Evolutionary conservation across 2,329 filamentous ascomycete genomes (phyloP), one percentile per base, ranked within the genome.

Genomic region (Fusarium agapanthi): DNA sequence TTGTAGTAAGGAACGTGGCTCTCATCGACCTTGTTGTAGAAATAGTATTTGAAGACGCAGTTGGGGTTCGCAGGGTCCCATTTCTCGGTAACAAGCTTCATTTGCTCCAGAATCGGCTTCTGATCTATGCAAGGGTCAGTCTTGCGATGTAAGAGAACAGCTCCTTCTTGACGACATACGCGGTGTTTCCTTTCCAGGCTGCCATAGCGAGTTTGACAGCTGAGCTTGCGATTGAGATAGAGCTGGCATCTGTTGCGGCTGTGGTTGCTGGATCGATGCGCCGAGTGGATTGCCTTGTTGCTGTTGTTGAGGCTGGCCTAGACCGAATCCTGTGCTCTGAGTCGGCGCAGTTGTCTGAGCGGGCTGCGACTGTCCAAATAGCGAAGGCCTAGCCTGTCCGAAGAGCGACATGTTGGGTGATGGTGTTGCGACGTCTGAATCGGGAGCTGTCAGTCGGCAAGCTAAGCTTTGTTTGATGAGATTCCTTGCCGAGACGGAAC

Each of bases 21-120:
- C 77, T 92, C 89, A 71, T 92, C 91, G 71, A 95, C 93, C 74
- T 93, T 90, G 83, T 96, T 96, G 86, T 96, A 97, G 81, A 96
- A 94, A 84, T 95, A 95, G 79, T 93, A 86, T 81, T 94, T 92
- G 84, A 96, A 94, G 34, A 88, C 89, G 76, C 92, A 95, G 79
- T 89, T 90, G 28, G 89, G 87, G 79, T 87, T 88, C 32, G 86
- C 82, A 3, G 92, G 90, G 69, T 93, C 87, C 93, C 93, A 96
- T 83, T 95, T 95, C 67, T 89, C 86, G 58, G 89, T 84, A 44
- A 96, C 87, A 32, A 90, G 85, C 68, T 87, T 85, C 80, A 95
- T 93, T 80, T 95, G 93, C 64, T 95, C 91, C 26, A 90, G 86
- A 48, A 95, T 88, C 53, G 91, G 89, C 80, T 94, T 94, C 79